Conservation (phyloP, 345 rosid genomes). For the Heritiera fomes region DNA sequence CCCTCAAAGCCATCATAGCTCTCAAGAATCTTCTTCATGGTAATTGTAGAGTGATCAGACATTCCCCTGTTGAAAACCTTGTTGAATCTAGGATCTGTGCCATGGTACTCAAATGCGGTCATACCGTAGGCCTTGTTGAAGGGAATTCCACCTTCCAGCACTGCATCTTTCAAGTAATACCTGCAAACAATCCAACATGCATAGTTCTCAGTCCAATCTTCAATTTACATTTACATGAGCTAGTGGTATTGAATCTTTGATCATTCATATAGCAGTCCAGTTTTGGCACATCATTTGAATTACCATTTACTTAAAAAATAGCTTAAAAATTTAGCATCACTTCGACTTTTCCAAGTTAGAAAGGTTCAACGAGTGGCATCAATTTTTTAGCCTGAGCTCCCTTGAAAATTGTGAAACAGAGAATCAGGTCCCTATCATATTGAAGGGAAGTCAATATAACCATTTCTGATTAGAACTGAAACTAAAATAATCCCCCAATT, state of each 20-base stretch:
- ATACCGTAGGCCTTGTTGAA: conserved; percentile 78
- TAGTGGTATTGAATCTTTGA: background rate
- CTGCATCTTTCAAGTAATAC: conserved; percentile 77
- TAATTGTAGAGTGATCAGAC: conserved; percentile 67
- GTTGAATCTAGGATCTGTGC: conserved; percentile 71
- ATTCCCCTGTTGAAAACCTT: conserved; percentile 75
- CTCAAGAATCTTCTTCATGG: conserved; percentile 76
- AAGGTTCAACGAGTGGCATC: background rate
- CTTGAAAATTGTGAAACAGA: background rate
- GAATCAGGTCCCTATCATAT: background rate
- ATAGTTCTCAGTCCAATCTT: background rate
- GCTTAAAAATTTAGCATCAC: background rate
- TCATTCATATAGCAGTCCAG: background rate
- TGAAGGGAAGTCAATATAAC: background rate
- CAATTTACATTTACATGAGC: background rate
- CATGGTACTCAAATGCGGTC: conserved; percentile 79
- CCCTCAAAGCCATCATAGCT: conserved; percentile 71
- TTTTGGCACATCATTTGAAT: background rate
- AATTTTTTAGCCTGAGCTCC: background rate
- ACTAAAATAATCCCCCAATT: too few species aligned
- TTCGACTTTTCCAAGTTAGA: background rate
- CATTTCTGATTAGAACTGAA: background rate
- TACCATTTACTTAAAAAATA: background rate
- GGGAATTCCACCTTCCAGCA: conserved; percentile 79
- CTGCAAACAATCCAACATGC: conserved; percentile 32